A percentile compares a stretch with the other conserved stretches of the same genome.
Evolutionary conservation across 1,139 yeast species (phyloP).

Genomic region (Torulaspora pretoriensis): DNA sequence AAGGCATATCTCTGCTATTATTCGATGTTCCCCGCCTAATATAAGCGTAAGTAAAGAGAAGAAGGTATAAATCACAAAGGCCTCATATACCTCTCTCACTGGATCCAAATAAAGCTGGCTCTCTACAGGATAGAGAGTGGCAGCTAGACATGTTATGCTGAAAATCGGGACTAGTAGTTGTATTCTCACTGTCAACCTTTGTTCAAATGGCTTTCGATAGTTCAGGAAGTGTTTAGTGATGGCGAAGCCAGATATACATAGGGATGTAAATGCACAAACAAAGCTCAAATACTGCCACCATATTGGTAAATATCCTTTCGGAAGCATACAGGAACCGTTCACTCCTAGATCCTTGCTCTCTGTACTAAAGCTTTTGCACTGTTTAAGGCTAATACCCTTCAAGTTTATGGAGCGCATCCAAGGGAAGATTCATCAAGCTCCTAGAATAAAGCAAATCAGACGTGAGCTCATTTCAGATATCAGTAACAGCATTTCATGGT

Average conservation of each 20-base stretch:
- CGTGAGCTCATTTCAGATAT: neutral
- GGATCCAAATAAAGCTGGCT: conserved; percentile 56
- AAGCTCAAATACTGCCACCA: conserved; percentile 23
- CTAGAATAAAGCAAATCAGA: neutral
- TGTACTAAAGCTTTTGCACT: neutral
- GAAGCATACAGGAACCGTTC: conserved; percentile 2
- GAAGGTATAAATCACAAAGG: conserved; percentile 91
- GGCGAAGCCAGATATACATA: conserved; percentile 42
- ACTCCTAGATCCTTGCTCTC: neutral
- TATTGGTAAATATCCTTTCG: conserved; percentile 15
- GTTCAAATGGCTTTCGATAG: conserved; percentile 86
- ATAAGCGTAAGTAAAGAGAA: conserved; percentile 75
- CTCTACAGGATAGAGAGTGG: conserved; percentile 44
- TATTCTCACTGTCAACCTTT: conserved; percentile 78
- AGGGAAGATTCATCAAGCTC: neutral
- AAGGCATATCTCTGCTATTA: conserved; percentile 62
- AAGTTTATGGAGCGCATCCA: neutral
- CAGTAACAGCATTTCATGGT: neutral
- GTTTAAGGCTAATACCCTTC: neutral
- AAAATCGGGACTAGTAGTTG: conserved; percentile 56
- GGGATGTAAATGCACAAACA: conserved; percentile 9
- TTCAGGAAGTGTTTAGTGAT: conserved; percentile 55
- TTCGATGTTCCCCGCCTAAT: conserved; percentile 88
- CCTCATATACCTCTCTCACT: conserved; percentile 84
- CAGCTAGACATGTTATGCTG: conserved; percentile 55